Evolutionary conservation across 2,329 filamentous ascomycete genomes (phyloP).

Genomic region (Exophiala phaeomuriformis): DNA sequence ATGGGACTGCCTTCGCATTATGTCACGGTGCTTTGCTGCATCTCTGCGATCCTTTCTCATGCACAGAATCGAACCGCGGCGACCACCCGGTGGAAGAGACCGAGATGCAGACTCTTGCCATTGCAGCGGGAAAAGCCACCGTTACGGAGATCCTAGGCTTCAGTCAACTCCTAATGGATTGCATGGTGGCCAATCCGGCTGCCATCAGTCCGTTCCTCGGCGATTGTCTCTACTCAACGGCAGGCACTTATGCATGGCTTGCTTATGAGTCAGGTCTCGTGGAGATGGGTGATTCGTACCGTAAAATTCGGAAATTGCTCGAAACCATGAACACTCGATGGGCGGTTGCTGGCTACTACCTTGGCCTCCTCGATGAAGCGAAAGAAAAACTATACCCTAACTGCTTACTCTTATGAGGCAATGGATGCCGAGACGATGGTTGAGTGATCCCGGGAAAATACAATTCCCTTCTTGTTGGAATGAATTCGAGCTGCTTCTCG

Average conservation of each 20-base stretch:
- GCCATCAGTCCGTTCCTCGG: conserved; percentile 27
- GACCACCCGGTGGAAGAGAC: conserved; percentile 31
- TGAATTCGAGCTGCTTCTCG: no score
- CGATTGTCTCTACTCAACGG: conserved; percentile 33
- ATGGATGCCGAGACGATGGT: no score
- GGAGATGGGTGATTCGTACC: conserved; percentile 19
- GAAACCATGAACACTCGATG: conserved; percentile 23
- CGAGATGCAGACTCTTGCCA: conserved; percentile 32
- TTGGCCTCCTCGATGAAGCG: conserved; percentile 23
- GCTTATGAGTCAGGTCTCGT: conserved; percentile 30
- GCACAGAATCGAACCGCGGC: conserved; percentile 28
- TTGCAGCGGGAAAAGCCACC: conserved; percentile 24
- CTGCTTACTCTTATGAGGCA: conserved; percentile 1
- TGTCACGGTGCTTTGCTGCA: conserved; percentile 31
- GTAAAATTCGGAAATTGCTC: conserved; percentile 18
- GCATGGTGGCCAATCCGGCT: conserved; percentile 17
- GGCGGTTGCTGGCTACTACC: conserved; percentile 26
- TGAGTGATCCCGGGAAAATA: no score
- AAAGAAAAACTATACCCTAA: conserved; percentile 18
- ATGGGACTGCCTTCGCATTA: conserved; percentile 32
- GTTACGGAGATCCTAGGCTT: conserved; percentile 23
- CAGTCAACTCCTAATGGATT: conserved; percentile 10
- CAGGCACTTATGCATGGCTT: conserved; percentile 32
- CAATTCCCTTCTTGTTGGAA: no score
- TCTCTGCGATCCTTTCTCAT: conserved; percentile 32